A percentile compares a stretch with the other conserved stretches of the same genome.
Conservation (phyloP, 2,329 filamentous ascomycete species). For the Fusarium floridanum region DNA sequence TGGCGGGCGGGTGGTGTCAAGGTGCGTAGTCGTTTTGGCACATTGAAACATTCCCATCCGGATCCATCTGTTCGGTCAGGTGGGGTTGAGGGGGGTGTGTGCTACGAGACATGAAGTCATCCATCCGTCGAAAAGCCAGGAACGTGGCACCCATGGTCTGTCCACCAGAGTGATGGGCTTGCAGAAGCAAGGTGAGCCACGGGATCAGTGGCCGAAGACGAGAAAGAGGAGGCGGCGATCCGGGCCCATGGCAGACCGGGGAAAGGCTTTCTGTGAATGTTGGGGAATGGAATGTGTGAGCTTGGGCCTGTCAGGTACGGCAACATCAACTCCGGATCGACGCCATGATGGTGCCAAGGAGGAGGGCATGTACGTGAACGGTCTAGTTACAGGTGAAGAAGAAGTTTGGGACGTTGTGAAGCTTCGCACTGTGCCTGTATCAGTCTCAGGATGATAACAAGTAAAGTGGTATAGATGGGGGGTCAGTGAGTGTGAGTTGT, state of each 20-base stretch:
- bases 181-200: constrained; percentile 20
- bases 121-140: constrained; percentile 23
- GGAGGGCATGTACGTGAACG: constrained; percentile 16
- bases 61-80: constrained; percentile 26
- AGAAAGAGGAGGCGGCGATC: constrained; percentile 1
- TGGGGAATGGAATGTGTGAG: constrained; percentile 26
- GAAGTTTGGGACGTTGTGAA: not conserved
- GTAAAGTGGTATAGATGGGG: constrained; percentile 7
- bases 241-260: not conserved
- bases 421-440: constrained; percentile 30
- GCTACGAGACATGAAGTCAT: constrained; percentile 26
- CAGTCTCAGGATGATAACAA: not conserved
- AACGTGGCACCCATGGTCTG: constrained; percentile 28
- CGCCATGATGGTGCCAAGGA: constrained; percentile 13
- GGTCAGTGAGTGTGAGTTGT: constrained; percentile 16
- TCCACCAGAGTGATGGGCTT: not conserved
- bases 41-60: constrained; percentile 14
- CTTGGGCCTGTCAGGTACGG: constrained; percentile 17
- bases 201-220: constrained; percentile 18
- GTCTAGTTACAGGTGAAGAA: not conserved
- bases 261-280: not conserved
- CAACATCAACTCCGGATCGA: constrained; percentile 9
- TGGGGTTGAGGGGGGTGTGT: constrained; percentile 24
- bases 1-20: constrained; percentile 28
- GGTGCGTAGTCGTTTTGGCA: constrained; percentile 17